Evolutionary conservation across 1,284 basidiomycete genomes (phyloP).

Genomic region (Coniophora puteana): DNA sequence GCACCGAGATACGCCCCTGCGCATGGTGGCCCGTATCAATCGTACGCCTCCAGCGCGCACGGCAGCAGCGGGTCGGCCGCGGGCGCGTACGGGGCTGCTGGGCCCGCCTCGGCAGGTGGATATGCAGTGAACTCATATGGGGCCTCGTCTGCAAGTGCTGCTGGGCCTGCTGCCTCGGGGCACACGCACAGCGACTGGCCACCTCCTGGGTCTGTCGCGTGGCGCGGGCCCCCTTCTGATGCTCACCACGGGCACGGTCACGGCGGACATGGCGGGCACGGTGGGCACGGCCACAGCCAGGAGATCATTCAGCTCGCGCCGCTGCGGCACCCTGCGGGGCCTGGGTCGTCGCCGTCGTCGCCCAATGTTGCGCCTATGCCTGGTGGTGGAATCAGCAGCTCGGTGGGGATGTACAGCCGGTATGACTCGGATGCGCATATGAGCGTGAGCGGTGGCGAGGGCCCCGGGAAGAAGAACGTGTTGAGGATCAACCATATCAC

Average conservation of each 20-base stretch:
- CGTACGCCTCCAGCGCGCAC: no score
- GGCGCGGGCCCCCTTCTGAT: constrained; percentile 6
- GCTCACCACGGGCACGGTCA: constrained; percentile 15
- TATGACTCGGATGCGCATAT: constrained; percentile 14
- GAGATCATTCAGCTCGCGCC: constrained; percentile 59
- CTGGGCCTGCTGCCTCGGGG: constrained; percentile 7
- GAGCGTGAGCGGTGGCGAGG: constrained; percentile 17
- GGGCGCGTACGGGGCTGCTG: no score
- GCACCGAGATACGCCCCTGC: constrained; percentile 20
- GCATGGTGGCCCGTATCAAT: constrained; percentile 13
- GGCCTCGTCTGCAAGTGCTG: constrained; percentile 12
- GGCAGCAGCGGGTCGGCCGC: no score
- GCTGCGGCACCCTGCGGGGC: constrained; percentile 24
- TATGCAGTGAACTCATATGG: constrained; percentile 11
- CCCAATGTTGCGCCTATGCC: constrained; percentile 11
- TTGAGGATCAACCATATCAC: constrained; percentile 71
- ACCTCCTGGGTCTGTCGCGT: constrained; percentile 1
- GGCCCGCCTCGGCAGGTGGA: no score
- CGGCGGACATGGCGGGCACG: constrained; percentile 9
- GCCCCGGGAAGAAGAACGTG: constrained; percentile 54
- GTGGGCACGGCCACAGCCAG: constrained; percentile 10
- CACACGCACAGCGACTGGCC: constrained; percentile 7
- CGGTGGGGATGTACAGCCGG: neutral
- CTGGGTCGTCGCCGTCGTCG: constrained; percentile 23
- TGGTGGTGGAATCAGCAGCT: neutral